A percentile compares a stretch with the other conserved stretches of the same genome.
phyloP scores from a whole-genome alignment of 495 filamentous ascomycete genomes.

The Astrothelium subdiscretum region DNA sequence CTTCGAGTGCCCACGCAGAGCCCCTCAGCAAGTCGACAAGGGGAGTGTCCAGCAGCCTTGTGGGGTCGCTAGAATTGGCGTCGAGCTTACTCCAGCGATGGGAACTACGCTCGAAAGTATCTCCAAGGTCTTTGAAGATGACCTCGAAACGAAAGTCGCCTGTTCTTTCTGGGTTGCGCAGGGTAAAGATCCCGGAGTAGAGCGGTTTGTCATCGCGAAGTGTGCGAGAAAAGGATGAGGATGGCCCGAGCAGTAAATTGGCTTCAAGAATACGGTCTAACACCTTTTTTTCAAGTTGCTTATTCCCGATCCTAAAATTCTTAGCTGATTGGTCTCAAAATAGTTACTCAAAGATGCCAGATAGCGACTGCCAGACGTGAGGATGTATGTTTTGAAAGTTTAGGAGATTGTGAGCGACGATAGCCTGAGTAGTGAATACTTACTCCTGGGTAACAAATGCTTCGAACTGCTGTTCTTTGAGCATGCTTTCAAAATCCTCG shows the following conservation, averaged over 20 bases:
- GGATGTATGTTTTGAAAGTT: not conserved
- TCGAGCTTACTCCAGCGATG: constrained; percentile 19
- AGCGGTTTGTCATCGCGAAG: constrained; percentile 11
- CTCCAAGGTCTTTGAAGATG: constrained; percentile 8
- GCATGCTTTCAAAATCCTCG: constrained; percentile 14
- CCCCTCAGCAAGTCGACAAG: constrained; percentile 12
- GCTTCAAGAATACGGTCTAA: constrained; percentile 4
- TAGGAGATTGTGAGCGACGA: not conserved
- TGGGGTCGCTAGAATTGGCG: constrained; percentile 1
- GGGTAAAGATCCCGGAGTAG: constrained; percentile 13
- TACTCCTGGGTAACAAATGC: constrained; percentile 18
- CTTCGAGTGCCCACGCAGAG: constrained; percentile 16
- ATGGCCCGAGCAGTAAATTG: constrained; percentile 8
- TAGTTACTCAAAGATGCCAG: not conserved
- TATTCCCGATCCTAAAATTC: constrained; percentile 11
- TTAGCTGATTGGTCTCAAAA: not conserved
- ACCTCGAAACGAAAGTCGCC: constrained; percentile 11
- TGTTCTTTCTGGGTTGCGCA: not conserved
- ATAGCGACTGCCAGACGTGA: not conserved
- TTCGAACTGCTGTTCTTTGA: constrained; percentile 8
- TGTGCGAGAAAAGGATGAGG: constrained; percentile 1
- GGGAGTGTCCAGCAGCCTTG: constrained; percentile 10
- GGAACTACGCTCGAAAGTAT: constrained; percentile 6
- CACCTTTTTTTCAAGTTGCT: constrained; percentile 6
- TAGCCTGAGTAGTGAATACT: not conserved